Conservation (phyloP, 768 basidiomycete genomes). For the Hortiboletus flavorubellus region DNA sequence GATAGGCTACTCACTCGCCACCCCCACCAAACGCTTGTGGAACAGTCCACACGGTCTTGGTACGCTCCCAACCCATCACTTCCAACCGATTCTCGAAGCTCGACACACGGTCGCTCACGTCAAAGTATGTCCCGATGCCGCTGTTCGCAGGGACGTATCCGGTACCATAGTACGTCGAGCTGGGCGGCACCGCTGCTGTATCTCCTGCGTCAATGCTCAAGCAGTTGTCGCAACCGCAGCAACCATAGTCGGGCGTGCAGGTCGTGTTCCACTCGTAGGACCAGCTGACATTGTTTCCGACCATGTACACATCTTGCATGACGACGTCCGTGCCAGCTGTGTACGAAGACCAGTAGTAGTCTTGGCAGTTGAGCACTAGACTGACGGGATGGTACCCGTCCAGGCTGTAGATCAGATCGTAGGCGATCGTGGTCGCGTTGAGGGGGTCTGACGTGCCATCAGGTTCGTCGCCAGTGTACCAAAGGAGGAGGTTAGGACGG, state of each 20-base stretch:
- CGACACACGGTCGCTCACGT: slow-evolving; percentile 66
- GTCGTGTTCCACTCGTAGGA: slow-evolving; percentile 58
- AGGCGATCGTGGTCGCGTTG: slow-evolving; percentile 47
- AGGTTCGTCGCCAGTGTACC: slow-evolving; percentile 75
- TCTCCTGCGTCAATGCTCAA: slow-evolving; percentile 40
- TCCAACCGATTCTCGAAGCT: slow-evolving; percentile 58
- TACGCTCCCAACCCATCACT: slow-evolving; percentile 64
- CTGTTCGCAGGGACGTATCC: slow-evolving; percentile 26
- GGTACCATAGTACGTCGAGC: slow-evolving; percentile 16
- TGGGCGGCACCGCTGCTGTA: slow-evolving; percentile 25
- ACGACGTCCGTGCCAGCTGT: slow-evolving; percentile 65
- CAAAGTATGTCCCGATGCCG: slow-evolving; percentile 46
- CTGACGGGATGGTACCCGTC: slow-evolving; percentile 70
- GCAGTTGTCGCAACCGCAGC: slow-evolving; percentile 75
- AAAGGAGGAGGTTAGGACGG: slow-evolving; percentile 64
- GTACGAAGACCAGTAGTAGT: slow-evolving; percentile 61
- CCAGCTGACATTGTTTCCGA: slow-evolving; percentile 60
- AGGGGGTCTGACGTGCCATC: slow-evolving; percentile 69
- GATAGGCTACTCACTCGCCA: slow-evolving; percentile 26
- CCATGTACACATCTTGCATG: slow-evolving; percentile 56
- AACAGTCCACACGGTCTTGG: slow-evolving; percentile 74
- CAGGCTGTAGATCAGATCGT: slow-evolving; percentile 54
- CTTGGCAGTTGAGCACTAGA: slow-evolving; percentile 60
- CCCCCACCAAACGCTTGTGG: slow-evolving; percentile 68
- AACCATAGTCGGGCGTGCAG: slow-evolving; percentile 64